Conservation (phyloP, 768 basidiomycete genomes). For the Cantharellus cinnabarinus region DNA sequence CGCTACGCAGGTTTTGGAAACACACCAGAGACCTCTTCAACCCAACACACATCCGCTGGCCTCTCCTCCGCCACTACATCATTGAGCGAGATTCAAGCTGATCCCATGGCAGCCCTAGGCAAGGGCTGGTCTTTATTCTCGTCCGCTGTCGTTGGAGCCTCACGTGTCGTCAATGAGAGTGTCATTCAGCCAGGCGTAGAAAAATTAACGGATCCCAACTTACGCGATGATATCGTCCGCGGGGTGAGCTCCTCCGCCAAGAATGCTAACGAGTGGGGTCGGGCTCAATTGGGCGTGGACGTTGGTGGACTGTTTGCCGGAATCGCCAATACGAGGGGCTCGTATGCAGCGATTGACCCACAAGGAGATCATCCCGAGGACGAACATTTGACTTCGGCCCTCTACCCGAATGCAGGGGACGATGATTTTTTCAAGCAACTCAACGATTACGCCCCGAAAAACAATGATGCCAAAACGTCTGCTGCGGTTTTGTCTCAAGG, state of each 20-base stretch:
- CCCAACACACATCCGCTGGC: constrained; percentile 44
- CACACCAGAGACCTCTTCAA: constrained; percentile 39
- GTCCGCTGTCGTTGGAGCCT: constrained; percentile 60
- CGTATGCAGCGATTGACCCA: constrained; percentile 13
- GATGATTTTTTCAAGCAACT: constrained; percentile 9
- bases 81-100: constrained; percentile 63
- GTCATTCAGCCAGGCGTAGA: constrained; percentile 84
- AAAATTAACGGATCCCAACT: constrained; percentile 55
- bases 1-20: constrained; percentile 85
- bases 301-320: constrained; percentile 52
- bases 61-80: constrained; percentile 68
- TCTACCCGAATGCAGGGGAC: constrained; percentile 7
- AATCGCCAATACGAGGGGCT: constrained; percentile 32
- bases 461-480: background rate
- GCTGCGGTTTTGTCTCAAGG: too few relatives aligned
- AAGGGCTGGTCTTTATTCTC: constrained; percentile 97
- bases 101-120: constrained; percentile 63
- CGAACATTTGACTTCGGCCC: constrained; percentile 4
- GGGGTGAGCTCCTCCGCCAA: constrained; percentile 53
- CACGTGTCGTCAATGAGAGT: constrained; percentile 57
- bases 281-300: constrained; percentile 61
- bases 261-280: constrained; percentile 62
- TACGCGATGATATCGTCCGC: constrained; percentile 53
- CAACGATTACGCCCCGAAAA: background rate
- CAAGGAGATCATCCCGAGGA: constrained; percentile 4